Percentiles rank a stretch among this genome's conserved stretches.
phyloP scores from a whole-genome alignment of 164 flowering plant genomes.

The Piper longum region DNA sequence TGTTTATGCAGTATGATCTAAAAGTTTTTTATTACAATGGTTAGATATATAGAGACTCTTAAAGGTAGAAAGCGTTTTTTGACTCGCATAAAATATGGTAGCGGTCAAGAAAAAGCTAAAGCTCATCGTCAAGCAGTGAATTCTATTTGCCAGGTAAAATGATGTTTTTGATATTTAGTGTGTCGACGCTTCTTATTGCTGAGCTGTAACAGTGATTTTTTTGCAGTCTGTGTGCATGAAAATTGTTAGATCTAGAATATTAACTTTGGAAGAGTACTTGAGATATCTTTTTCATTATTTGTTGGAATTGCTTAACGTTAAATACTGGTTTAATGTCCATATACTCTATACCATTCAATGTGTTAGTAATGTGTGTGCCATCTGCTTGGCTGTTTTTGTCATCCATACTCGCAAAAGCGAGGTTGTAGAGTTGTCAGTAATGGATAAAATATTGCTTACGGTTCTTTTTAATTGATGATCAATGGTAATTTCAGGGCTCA shows the following conservation, averaged over 20 bases:
- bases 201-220: not conserved
- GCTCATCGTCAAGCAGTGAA: slow-evolving; percentile 98
- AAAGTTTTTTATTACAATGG: not conserved
- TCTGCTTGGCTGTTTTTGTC: no score
- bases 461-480: slow-evolving; percentile 5
- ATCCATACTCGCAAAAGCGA: not conserved
- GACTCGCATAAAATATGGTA: slow-evolving; percentile 72
- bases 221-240: not conserved
- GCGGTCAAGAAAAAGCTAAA: slow-evolving; percentile 73
- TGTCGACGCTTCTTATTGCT: not conserved
- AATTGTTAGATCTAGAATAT: no score
- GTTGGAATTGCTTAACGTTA: no score
- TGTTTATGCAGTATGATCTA: not conserved
- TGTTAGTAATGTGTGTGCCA: no score
- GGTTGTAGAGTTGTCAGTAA: not conserved
- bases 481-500: slow-evolving; percentile 53
- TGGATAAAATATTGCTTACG: not conserved
- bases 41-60: slow-evolving; percentile 68
- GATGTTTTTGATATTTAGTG: not conserved
- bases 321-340: no score
- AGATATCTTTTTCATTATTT: no score
- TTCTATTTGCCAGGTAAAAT: slow-evolving; percentile 85
- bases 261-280: no score
- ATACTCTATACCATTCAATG: no score
- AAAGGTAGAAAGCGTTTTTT: slow-evolving; percentile 83